Conservation (phyloP, 2,329 filamentous ascomycete genomes). For the Ophiostoma sp. region DNA sequence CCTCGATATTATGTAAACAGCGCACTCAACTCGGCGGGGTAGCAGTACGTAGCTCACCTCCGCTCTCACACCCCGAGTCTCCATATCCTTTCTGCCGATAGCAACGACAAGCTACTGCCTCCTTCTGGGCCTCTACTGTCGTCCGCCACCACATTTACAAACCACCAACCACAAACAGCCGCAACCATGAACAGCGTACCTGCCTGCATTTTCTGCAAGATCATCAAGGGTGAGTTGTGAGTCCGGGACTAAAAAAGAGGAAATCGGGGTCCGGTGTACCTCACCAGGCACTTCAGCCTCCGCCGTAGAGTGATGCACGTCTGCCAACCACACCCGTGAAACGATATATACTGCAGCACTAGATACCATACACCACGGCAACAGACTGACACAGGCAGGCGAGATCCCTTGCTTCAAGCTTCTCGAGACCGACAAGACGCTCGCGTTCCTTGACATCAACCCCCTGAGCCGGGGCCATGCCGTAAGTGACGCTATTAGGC, state of each 20-base stretch:
- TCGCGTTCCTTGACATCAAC: slow-evolving; percentile 94
- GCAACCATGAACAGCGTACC: slow-evolving; percentile 42
- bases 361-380: not conserved
- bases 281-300: no score
- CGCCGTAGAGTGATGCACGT: not conserved
- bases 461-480: slow-evolving; percentile 84
- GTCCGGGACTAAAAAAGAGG: not conserved
- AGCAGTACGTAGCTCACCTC: not conserved
- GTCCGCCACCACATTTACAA: not conserved
- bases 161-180: not conserved
- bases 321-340: no score
- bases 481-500: slow-evolving; percentile 45
- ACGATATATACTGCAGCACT: not conserved
- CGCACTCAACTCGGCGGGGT: slow-evolving; percentile 3
- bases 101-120: not conserved
- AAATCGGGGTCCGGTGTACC: no score
- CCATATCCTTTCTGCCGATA: not conserved
- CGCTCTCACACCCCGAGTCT: not conserved
- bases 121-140: no score
- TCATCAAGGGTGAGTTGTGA: slow-evolving; percentile 71
- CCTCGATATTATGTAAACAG: not conserved
- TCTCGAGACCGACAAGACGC: slow-evolving; percentile 85
- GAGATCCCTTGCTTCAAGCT: slow-evolving; percentile 97
- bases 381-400: slow-evolving; percentile 46
- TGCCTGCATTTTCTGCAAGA: slow-evolving; percentile 94